Evolutionary conservation across 2,329 filamentous ascomycete genomes (phyloP), one percentile per base, ranked within the genome.

Genomic region (Colletotrichum orchidophilum): DNA sequence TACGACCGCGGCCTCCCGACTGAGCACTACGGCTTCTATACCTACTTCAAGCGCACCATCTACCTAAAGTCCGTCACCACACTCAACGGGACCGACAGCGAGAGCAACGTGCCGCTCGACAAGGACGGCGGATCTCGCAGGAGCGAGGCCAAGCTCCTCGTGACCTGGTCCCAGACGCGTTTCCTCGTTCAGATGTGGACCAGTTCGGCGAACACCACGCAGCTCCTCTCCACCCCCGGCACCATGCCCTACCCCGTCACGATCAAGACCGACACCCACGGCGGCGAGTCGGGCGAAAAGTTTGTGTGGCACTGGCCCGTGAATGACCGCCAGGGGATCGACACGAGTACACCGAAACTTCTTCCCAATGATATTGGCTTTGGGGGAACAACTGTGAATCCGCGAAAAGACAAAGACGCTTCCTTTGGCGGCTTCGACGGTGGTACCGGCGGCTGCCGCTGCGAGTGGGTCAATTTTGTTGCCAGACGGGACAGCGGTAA

Each of bases 21-120:
- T 0, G 96, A 98, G 80, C 94, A 97, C 81, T 98, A 97, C 80
- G 94, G 94, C 2, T 98, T 98, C 83, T 98, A 97, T 83, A 93
- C 89, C 0, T 97, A 97, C 84, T 98, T 93, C 81, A 91, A 95
- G 81, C 94, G 95, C 74, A 93, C 92, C 9, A 94, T 97, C 73
- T 97, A 96, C 83, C 86, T 97, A 73, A 90, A 91, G 75, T 91
- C 90, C 18, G 82, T 86, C 12, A 81, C 81, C 0, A 79, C 83
- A 1, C 78, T 89, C 69, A 86, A 87, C 73, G 77, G 77, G n/a
- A 84, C 84, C 39, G 73, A 78, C 18, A 77, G 78, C 15, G 78
- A 82, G n/a, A 78, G 78, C 8, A 78, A 82, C 59, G 79, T 85
- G 2, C 81, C 85, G 1, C 81, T 84, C 29, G 90, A 92, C 74